Conservation (phyloP, 805 yeast species). For the Ogataea thermomethanolica region DNA sequence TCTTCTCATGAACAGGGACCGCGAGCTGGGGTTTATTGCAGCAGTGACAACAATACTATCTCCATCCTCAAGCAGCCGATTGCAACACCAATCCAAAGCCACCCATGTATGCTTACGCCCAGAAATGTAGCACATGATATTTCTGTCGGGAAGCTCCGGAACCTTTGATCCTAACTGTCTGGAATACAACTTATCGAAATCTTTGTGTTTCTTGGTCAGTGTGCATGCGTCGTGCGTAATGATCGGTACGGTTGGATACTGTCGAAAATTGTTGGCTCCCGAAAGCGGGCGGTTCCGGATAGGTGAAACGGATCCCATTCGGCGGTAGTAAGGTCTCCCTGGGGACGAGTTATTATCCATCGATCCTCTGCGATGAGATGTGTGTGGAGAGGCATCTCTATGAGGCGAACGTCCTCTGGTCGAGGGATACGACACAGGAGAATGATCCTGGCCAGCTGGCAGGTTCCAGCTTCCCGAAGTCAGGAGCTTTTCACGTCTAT, state of each 20-base stretch:
- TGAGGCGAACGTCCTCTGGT: slow-evolving; percentile 22
- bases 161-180: slow-evolving; percentile 31
- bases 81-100: slow-evolving; percentile 67
- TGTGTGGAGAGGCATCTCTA: slow-evolving; percentile 19
- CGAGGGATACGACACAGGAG: slow-evolving; percentile 14
- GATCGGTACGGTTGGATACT: slow-evolving; percentile 36
- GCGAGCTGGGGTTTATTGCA: slow-evolving; percentile 37
- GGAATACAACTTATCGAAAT: slow-evolving; percentile 45
- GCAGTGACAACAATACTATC: slow-evolving; percentile 65
- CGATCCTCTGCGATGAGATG: slow-evolving; percentile 4
- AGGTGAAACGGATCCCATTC: slow-evolving; percentile 25
- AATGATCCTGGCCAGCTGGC: slow-evolving; percentile 16
- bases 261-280: slow-evolving; percentile 13
- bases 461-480: slow-evolving; percentile 27
- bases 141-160: slow-evolving; percentile 46
- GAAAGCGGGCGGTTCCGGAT: slow-evolving; percentile 11
- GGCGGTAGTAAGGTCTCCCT: not conserved
- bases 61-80: slow-evolving; percentile 53
- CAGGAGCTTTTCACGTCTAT: slow-evolving; percentile 12
- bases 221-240: slow-evolving; percentile 41
- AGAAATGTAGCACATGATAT: slow-evolving; percentile 59
- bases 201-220: slow-evolving; percentile 43
- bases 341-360: slow-evolving; percentile 27
- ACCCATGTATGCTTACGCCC: slow-evolving; percentile 83
- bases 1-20: slow-evolving; percentile 23